Conservation (phyloP, 1,139 yeast genomes). For the Candida dubliniensis region DNA sequence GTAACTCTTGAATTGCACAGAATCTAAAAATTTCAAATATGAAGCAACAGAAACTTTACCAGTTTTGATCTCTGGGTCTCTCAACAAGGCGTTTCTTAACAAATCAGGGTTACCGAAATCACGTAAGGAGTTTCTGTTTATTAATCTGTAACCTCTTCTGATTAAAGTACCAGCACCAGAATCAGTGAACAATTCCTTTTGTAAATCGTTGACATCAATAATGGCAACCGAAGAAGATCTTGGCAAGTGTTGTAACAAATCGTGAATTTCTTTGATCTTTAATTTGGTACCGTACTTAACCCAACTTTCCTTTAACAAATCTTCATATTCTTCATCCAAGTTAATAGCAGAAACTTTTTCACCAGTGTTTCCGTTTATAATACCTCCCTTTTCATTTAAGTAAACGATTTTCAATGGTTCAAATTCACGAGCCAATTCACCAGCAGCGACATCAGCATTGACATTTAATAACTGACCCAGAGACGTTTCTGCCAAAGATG, state of each 20-base stretch:
- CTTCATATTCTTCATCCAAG: slow-evolving; percentile 94
- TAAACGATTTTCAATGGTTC: slow-evolving; percentile 97
- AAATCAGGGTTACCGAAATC: slow-evolving; percentile 79
- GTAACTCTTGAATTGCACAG: slow-evolving; percentile 67
- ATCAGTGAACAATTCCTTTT: slow-evolving; percentile 95
- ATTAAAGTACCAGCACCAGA: slow-evolving; percentile 99
- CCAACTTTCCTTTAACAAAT: slow-evolving; percentile 90
- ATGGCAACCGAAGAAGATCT: slow-evolving; percentile 97
- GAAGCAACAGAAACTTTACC: slow-evolving; percentile 79
- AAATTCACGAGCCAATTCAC: slow-evolving; percentile 93
- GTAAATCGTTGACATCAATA: slow-evolving; percentile 90
- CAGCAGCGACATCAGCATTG: slow-evolving; percentile 98
- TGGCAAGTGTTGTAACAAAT: slow-evolving; percentile 88
- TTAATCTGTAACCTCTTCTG: slow-evolving; percentile 91
- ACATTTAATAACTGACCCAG: slow-evolving; percentile 96
- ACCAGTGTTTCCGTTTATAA: slow-evolving; percentile 87
- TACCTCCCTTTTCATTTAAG: slow-evolving; percentile 96
- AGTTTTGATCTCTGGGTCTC: slow-evolving; percentile 72
- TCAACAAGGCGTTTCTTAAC: slow-evolving; percentile 70
- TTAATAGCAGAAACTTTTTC: slow-evolving; percentile 89
- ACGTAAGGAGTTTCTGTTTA: slow-evolving; percentile 63
- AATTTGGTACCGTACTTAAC: slow-evolving; percentile 97
- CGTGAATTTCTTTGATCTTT: slow-evolving; percentile 94
- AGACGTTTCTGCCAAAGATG: slow-evolving; percentile 93
- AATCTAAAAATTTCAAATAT: slow-evolving; percentile 72